These are phyloP conservation scores for Trichophaea hybrida DNA, from an alignment of 2,329 filamentous ascomycete genomes.

Conservation along the genomic window DNA sequence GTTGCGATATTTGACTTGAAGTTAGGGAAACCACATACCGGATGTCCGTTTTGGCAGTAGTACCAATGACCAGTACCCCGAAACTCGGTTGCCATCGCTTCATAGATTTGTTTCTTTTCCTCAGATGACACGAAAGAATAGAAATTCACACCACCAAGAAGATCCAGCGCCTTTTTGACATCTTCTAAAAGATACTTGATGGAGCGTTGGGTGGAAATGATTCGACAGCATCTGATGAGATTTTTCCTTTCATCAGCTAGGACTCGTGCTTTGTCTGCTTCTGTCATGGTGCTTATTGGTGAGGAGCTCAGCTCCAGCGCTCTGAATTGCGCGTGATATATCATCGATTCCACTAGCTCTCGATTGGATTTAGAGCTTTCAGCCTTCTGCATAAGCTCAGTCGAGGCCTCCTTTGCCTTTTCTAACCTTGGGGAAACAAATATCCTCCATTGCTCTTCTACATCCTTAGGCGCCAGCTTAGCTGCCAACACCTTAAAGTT, in stretches of 20 bases:
- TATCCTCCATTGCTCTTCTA: neutral
- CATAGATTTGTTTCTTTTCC: constrained; percentile 39
- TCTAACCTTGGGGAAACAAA: neutral
- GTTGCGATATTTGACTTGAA: too few species aligned
- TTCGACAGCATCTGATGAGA: constrained; percentile 7
- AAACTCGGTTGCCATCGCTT: constrained; percentile 41
- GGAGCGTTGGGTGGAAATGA: neutral
- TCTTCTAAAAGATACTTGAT: constrained; percentile 5
- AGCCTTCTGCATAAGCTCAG: constrained; percentile 2
- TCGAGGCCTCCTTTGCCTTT: neutral
- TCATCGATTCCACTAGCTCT: constrained; percentile 11
- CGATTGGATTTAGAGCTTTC: neutral
- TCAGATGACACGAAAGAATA: constrained; percentile 38
- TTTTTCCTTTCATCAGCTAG: neutral
- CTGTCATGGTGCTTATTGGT: neutral
- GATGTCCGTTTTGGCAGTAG: constrained; percentile 42
- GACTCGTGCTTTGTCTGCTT: neutral
- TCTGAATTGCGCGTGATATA: constrained; percentile 14
- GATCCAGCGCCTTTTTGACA: constrained; percentile 35
- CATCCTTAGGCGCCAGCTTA: neutral
- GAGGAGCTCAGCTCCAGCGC: constrained; percentile 5
- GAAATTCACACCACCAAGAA: constrained; percentile 37
- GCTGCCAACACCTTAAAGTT: neutral
- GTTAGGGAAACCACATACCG: constrained; percentile 24
- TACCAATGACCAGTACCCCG: constrained; percentile 48